Conservation (phyloP, 2,329 filamentous ascomycete genomes). For the Fusarium ambrosium region DNA sequence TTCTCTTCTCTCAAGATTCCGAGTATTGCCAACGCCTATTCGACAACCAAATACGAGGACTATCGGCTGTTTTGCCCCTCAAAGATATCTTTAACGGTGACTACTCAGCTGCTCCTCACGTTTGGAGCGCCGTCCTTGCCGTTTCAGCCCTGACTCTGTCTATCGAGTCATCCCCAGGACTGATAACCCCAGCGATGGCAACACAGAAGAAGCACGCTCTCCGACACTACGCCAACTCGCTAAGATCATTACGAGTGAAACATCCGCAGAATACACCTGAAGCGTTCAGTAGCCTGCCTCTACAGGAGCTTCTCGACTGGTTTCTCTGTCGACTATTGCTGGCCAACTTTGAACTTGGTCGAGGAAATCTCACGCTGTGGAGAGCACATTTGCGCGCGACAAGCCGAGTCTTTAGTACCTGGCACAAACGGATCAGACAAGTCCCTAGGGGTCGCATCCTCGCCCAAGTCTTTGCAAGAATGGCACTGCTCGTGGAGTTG, state of each 20-base stretch:
- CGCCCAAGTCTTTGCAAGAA: neutral
- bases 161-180: neutral
- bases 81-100: neutral
- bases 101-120: neutral
- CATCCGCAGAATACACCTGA: neutral
- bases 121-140: neutral
- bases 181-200: neutral
- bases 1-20: neutral
- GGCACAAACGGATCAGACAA: neutral
- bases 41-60: neutral
- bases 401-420: neutral
- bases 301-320: neutral
- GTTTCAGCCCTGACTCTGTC: neutral
- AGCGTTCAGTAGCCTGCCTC: neutral
- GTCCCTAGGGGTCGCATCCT: neutral
- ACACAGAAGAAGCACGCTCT: neutral
- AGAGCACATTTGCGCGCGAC: neutral
- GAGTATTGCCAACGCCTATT: neutral
- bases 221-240: neutral
- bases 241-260: neutral
- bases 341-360: neutral
- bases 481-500: neutral
- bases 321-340: neutral
- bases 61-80: neutral
- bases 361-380: neutral